Conservation (phyloP, 108 stramenopile genomes). For the Cylindrotheca closterium region DNA sequence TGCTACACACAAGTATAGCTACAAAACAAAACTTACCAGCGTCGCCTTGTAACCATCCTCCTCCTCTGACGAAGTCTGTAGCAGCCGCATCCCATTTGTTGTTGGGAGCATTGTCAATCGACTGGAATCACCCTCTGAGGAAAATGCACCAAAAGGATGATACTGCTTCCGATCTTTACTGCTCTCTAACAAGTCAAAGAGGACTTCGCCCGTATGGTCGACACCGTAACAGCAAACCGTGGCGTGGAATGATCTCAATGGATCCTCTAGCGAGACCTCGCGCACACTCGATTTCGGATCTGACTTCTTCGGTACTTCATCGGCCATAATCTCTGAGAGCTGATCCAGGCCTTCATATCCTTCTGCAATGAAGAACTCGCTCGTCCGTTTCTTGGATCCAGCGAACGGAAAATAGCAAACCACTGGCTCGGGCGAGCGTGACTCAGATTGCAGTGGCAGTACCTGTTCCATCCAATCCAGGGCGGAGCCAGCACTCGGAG, state of each 20-base stretch:
- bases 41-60: slow-evolving; percentile 62
- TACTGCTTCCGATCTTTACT: too few relatives aligned
- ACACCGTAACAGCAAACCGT: slow-evolving; percentile 72
- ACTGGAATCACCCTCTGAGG: slow-evolving; percentile 40
- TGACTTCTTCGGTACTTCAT: too few relatives aligned
- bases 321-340: too few relatives aligned
- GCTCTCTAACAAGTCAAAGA: too few relatives aligned
- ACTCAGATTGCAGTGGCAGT: slow-evolving; percentile 58
- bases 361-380: slow-evolving; percentile 63
- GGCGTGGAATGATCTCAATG: slow-evolving; percentile 47
- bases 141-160: slow-evolving; percentile 75
- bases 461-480: slow-evolving; percentile 80
- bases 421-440: slow-evolving; percentile 55
- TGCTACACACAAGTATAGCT: too few relatives aligned
- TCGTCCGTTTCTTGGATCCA: slow-evolving; percentile 23
- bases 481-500: slow-evolving; percentile 58
- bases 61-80: slow-evolving; percentile 73
- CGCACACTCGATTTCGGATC: too few relatives aligned
- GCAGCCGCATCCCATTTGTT: slow-evolving; percentile 43
- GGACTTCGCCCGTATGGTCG: slow-evolving; percentile 77
- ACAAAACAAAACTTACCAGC: too few relatives aligned
- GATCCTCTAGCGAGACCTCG: neutral
- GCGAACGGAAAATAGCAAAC: slow-evolving; percentile 63
- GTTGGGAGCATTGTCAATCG: slow-evolving; percentile 71
- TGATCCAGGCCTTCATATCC: too few relatives aligned